phyloP scores from a whole-genome alignment of 495 filamentous ascomycete species.

The Glarea lozoyensis region DNA sequence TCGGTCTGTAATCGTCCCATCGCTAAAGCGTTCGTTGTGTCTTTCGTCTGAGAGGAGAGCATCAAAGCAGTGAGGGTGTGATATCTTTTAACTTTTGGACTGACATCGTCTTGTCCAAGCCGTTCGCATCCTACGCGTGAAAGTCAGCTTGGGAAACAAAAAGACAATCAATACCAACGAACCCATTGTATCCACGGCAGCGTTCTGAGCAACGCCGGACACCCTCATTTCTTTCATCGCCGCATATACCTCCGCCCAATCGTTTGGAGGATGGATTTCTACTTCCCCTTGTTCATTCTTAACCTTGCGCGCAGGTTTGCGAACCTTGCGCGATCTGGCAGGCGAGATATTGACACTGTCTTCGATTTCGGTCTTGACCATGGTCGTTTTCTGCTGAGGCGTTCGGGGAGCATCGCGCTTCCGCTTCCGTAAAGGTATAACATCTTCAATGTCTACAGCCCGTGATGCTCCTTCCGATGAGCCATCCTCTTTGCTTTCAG shows the following conservation, averaged over 20 bases:
- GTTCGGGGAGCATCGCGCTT: conserved; percentile 21
- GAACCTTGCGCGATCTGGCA: conserved; percentile 40
- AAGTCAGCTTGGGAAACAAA: no score
- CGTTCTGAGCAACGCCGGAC: conserved; percentile 48
- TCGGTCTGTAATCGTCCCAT: conserved; percentile 72
- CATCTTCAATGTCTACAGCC: conserved; percentile 11
- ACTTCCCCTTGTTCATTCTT: conserved; percentile 45
- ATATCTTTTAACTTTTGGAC: conserved; percentile 64
- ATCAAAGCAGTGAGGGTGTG: conserved; percentile 90
- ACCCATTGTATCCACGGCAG: conserved; percentile 98
- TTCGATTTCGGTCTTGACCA: conserved; percentile 48
- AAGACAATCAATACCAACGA: no score
- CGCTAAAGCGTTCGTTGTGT: conserved; percentile 81
- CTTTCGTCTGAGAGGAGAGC: conserved; percentile 95
- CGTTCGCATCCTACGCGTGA: conserved; percentile 87
- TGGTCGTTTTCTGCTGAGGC: conserved; percentile 15
- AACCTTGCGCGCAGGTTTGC: conserved; percentile 57
- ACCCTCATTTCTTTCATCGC: conserved; percentile 72
- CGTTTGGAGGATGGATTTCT: conserved; percentile 55
- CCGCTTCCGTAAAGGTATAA: conserved; percentile 14
- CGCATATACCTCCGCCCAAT: conserved; percentile 81
- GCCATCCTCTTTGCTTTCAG: conserved; percentile 17
- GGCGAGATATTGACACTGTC: conserved; percentile 44
- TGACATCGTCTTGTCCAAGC: conserved; percentile 45
- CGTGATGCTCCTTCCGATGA: conserved; percentile 22